These are phyloP conservation scores for Cicer cuneatum DNA, from an alignment of 306 rosid genomes.

Conservation along the genomic window DNA sequence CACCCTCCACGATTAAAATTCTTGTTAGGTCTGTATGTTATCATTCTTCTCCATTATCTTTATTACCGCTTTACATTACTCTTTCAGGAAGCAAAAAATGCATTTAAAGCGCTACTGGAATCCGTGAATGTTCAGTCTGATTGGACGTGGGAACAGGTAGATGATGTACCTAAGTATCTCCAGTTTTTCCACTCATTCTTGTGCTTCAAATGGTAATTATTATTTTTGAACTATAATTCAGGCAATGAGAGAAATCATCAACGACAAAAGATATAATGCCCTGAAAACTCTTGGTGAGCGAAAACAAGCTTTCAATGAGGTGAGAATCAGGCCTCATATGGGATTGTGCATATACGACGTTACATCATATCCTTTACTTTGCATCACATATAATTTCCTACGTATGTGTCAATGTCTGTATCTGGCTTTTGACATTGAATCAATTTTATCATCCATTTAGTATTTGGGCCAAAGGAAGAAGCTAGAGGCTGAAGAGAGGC, in stretches of 20 bases:
- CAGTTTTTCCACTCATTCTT: slow-evolving; percentile 3
- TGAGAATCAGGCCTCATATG: slow-evolving; percentile 44
- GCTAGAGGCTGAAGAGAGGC: slow-evolving; percentile 97
- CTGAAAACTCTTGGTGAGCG: slow-evolving; percentile 95
- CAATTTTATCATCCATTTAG: slow-evolving; percentile 54
- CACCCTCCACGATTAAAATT: slow-evolving; percentile 18
- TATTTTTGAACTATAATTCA: slow-evolving; percentile 48
- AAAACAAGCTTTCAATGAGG: slow-evolving; percentile 99
- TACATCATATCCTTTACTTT: slow-evolving; percentile 16
- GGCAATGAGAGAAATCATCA: slow-evolving; percentile 97
- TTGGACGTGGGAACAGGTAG: slow-evolving; percentile 99
- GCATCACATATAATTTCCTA: background rate
- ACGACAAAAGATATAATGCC: slow-evolving; percentile 92
- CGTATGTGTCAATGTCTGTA: no score
- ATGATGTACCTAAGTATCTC: slow-evolving; percentile 32
- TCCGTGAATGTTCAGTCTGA: slow-evolving; percentile 93
- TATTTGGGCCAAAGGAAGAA: slow-evolving; percentile 97
- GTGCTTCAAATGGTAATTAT: slow-evolving; percentile 44
- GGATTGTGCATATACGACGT: slow-evolving; percentile 26
- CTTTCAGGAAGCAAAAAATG: slow-evolving; percentile 90
- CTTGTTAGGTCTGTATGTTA: slow-evolving; percentile 4
- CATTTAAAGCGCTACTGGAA: slow-evolving; percentile 91
- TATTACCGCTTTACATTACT: slow-evolving; percentile 18
- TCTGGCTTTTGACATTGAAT: slow-evolving; percentile 45
- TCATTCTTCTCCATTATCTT: slow-evolving; percentile 12